Conservation (phyloP, 148 eudicot species). For the Polygonum maritimum region DNA sequence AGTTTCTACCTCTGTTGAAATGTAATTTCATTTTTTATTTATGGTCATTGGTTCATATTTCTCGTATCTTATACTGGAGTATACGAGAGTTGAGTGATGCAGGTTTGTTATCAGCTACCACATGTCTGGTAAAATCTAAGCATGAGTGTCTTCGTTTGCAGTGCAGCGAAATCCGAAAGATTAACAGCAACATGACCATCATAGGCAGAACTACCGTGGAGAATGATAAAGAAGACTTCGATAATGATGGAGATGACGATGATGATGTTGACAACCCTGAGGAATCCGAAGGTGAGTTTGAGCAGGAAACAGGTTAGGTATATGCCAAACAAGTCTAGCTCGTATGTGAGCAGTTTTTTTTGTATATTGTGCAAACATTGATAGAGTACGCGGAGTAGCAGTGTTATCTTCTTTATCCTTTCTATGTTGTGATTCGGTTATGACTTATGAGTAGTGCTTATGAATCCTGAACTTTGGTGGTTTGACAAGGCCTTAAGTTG, state of each 20-base stretch:
- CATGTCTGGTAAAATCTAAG: not conserved
- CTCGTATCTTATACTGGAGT: not conserved
- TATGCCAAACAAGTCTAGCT: not conserved
- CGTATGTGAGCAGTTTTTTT: not conserved
- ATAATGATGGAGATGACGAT: constrained; percentile 87
- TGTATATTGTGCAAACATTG: not conserved
- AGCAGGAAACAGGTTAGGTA: constrained; percentile 76
- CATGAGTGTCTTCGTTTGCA: constrained; percentile 19
- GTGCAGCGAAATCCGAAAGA: constrained; percentile 73
- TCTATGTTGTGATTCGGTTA: not conserved
- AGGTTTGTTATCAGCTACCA: not conserved
- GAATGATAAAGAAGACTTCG: constrained; percentile 82
- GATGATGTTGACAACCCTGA: constrained; percentile 87
- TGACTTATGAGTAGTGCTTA: not conserved
- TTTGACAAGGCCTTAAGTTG: no score
- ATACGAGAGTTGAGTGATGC: not conserved
- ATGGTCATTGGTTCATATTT: not conserved
- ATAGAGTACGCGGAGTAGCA: not conserved
- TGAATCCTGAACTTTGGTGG: not conserved
- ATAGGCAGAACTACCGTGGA: constrained; percentile 68
- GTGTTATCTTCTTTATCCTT: not conserved
- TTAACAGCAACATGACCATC: constrained; percentile 50
- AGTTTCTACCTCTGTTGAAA: not conserved
- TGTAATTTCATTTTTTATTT: not conserved
- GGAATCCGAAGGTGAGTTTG: constrained; percentile 96